phyloP scores from a whole-genome alignment of 768 basidiomycete species.

The Gyrodon lividus region DNA sequence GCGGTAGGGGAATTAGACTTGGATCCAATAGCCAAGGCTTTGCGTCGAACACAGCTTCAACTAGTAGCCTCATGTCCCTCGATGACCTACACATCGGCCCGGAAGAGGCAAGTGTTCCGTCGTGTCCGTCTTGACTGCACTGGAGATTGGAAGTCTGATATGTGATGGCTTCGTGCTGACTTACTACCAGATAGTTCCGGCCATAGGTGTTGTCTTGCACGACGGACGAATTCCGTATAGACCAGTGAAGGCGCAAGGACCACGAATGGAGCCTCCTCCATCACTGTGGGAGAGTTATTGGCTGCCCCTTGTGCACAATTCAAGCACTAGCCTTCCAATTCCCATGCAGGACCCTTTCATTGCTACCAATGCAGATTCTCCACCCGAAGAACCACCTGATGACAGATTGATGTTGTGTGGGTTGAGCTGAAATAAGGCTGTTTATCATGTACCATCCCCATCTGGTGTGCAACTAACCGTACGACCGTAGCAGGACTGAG shows the following conservation, averaged over 20 bases:
- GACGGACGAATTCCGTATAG: constrained; percentile 43
- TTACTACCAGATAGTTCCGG: constrained; percentile 16
- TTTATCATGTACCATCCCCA: not conserved
- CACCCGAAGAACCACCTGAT: constrained; percentile 53
- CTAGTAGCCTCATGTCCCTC: constrained; percentile 24
- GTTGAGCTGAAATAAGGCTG: constrained; percentile 33
- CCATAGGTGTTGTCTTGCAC: constrained; percentile 30
- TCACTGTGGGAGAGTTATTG: constrained; percentile 14
- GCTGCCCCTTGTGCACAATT: not conserved
- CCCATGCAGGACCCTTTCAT: constrained; percentile 46
- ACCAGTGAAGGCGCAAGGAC: constrained; percentile 36
- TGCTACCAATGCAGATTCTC: constrained; percentile 48
- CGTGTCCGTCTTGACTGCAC: constrained; percentile 26
- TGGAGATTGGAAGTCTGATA: constrained; percentile 14
- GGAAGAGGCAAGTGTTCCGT: constrained; percentile 6
- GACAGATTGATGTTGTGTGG: constrained; percentile 45
- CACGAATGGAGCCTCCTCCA: constrained; percentile 40
- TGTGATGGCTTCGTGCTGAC: not conserved
- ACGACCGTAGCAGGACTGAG: constrained; percentile 33
- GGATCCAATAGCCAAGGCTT: constrained; percentile 45
- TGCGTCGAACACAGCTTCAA: constrained; percentile 23
- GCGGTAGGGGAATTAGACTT: constrained; percentile 29
- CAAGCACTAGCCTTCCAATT: constrained; percentile 36
- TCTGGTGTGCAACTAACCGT: constrained; percentile 11
- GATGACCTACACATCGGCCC: constrained; percentile 30